These are phyloP conservation scores for Citrus reticulata DNA, from an alignment of 345 rosid species.

Conservation along the genomic window DNA sequence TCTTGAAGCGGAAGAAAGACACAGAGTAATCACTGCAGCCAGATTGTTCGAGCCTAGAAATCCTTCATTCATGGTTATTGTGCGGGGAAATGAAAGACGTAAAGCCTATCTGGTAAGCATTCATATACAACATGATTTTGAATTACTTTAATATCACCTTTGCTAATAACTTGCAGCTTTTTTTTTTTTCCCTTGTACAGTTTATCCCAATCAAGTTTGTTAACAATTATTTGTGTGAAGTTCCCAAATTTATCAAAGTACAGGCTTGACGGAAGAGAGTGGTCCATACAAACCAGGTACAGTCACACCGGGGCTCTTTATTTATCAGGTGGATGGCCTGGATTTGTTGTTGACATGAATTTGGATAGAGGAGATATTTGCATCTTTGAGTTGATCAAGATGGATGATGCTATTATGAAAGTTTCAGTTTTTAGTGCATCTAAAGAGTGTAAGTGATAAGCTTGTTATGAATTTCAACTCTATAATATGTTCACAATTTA, in stretches of 20 bases:
- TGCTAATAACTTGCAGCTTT: no score
- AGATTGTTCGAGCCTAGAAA: slow-evolving; percentile 30
- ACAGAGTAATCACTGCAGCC: slow-evolving; percentile 31
- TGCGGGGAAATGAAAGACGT: neutral
- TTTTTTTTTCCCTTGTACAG: neutral
- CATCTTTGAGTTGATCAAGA: neutral
- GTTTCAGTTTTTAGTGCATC: neutral
- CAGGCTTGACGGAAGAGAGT: slow-evolving; percentile 24
- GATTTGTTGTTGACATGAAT: neutral
- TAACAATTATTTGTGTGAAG: slow-evolving; percentile 8
- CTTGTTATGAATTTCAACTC: no score
- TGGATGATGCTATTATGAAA: neutral
- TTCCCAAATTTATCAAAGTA: slow-evolving; percentile 9
- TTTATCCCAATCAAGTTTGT: slow-evolving; percentile 21
- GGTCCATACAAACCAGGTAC: neutral
- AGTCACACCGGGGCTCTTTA: neutral
- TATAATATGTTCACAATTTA: no score
- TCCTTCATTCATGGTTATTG: slow-evolving; percentile 35
- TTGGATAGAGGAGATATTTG: neutral
- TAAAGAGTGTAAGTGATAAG: no score
- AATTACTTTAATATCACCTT: neutral
- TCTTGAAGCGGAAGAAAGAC: slow-evolving; percentile 19
- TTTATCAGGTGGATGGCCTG: neutral
- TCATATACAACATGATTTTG: neutral
- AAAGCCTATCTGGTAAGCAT: neutral